Base-by-base conservation (phyloP, 257 asterid genomes). In the Apocynum venetum region DNA sequence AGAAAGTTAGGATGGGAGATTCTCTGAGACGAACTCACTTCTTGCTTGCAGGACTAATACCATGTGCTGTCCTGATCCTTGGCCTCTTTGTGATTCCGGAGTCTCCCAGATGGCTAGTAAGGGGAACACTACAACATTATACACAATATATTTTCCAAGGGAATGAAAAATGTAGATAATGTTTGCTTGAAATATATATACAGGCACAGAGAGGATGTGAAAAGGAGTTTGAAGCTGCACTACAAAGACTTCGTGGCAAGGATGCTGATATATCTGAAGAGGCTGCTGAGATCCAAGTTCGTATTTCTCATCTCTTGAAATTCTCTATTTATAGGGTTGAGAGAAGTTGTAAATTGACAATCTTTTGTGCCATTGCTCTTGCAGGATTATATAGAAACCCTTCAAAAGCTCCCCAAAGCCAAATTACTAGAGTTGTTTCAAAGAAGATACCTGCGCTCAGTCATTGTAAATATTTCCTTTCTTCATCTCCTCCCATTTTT, bases 41-140 rank as follows among this genome's bases (percentile, higher is more conserved):
- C 47, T 71, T 76, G 72, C 49, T 56, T 83, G 88, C 93, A 94
- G 98, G 92, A 80, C 75, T 94, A 47, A 64, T 89, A 81, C 97
- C 97, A 55, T 92, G 97, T 77, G 92, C 82, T 48, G 77, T 94
- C 82, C 87, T 92, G 70, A 83, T 92, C 79, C 44, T 87, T 31
- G 98, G 98, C 19, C 87, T 94, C 36, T 65, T 84, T 73, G 73
- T 91, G 79, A 92, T 91, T 73, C 98, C 98, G 2, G 97, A 94
- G 77, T 94, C 98, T 2, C 98, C 97, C 1, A 88, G 98, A 84
- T 92, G 98, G 97, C 93, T 94, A 81, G 97, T 92, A 89, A 87
- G 86, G 76, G 86, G 76, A 64, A 53, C 60, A 5, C 38, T 55
- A 40, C 36, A 41, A 48, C 40, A 9, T 46, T n/a, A 41, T 46